Evolutionary conservation across 306 rosid species (phyloP), one percentile per base, ranked within the genome.

Genomic region (Begonia peltatifolia): DNA sequence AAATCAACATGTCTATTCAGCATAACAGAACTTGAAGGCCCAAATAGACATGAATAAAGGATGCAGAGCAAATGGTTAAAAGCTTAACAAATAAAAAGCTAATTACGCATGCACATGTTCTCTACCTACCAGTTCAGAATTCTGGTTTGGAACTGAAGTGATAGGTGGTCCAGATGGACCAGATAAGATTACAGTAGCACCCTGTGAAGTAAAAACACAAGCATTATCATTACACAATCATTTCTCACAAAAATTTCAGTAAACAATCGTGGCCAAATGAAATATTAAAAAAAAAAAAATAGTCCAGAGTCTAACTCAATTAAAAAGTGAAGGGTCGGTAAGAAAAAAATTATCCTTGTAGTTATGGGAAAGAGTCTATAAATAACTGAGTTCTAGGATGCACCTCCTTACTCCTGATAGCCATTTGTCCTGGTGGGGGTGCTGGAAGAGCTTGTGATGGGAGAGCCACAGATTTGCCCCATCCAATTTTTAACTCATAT

Each of bases 361-460:
- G 38, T 30, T 30, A 5, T 30, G 38, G 48, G 5, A 44, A 44
- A 44, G 48, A 44, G n/a, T 1, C 14, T n/a, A 44, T 10, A 44
- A 4, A 10, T 10, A n/a, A 44, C 3, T n/a, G 22, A 50, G 16
- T 9, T 50, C 10, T 55, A 58, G 42, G 46, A 52, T 80, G 43
- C 57, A 92, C 99, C 99, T 92, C 99, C 71, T 90, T 90, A 71
- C 94, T 92, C 92, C 96, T 83, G 70, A 92, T 92, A 51, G 99
- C 99, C 99, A 92, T 92, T 23, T 87, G 99, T 70, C 99, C 99
- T 22, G 96, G 99, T 47, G 96, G 96, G 22, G 99, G 99, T 44
- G 99, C 99, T 54, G 99, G 99, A 53, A 92, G 69, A 1, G 99
- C 99, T 83, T 92, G 96, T 1, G 99, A 92, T 55, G 99, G 99